Percentiles rank a stretch among this genome's conserved stretches.
phyloP scores from a whole-genome alignment of 257 asterid genomes.

The Scutellaria barbata region DNA sequence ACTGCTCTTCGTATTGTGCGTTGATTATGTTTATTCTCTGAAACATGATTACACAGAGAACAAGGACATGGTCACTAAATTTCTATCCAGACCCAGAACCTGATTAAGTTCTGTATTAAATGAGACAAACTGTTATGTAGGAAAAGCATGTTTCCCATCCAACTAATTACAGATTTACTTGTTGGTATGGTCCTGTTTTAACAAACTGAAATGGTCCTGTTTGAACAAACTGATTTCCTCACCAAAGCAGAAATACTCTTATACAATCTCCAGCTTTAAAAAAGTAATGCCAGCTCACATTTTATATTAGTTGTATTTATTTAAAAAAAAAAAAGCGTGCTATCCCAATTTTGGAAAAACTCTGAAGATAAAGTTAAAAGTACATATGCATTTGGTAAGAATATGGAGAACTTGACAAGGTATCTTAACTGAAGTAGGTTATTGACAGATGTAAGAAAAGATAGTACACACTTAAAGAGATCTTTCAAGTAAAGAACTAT shows the following conservation, averaged over 20 bases:
- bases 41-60: slow-evolving; percentile 5
- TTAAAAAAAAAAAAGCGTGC: neutral
- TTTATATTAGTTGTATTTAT: neutral
- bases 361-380: neutral
- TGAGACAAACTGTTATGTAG: neutral
- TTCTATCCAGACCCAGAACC: neutral
- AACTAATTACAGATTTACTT: neutral
- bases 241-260: neutral
- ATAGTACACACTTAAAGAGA: neutral
- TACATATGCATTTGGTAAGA: neutral
- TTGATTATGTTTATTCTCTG: slow-evolving; percentile 73
- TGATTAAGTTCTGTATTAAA: neutral
- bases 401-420: neutral
- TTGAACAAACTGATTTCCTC: slow-evolving; percentile 2
- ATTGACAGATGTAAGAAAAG: neutral
- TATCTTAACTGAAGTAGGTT: slow-evolving; percentile 8
- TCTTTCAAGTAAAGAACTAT: neutral
- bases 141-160: neutral
- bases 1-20: slow-evolving; percentile 65
- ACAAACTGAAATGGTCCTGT: neutral
- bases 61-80: neutral
- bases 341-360: neutral
- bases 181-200: neutral
- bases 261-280: neutral
- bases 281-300: neutral